Conservation (phyloP, 345 rosid species). For the Moringa oleifera region DNA sequence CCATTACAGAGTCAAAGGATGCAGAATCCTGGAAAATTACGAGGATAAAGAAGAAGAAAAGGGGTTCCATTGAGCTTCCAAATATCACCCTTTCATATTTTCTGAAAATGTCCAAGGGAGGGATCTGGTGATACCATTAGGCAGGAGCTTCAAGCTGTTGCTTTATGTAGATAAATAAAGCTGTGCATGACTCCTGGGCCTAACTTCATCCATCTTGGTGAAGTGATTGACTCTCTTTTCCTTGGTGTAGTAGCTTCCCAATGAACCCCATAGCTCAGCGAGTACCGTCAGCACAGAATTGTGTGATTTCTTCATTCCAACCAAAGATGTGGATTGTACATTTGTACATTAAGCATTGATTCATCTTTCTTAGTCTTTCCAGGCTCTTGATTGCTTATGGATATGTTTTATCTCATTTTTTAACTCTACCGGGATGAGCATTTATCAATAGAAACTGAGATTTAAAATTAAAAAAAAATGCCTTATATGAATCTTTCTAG, state of each 20-base stretch:
- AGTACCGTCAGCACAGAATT: too few species aligned
- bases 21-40: conserved; percentile 49
- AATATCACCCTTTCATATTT: conserved; percentile 53
- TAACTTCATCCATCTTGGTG: not conserved
- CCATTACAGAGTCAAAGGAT: conserved; percentile 43
- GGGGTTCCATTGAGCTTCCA: conserved; percentile 42
- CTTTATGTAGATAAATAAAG: not conserved
- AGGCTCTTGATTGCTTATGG: too few species aligned
- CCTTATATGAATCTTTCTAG: too few species aligned
- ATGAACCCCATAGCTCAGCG: too few species aligned
- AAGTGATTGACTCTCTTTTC: not conserved
- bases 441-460: too few species aligned
- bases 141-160: conserved; percentile 4
- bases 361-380: too few species aligned
- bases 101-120: conserved; percentile 83
- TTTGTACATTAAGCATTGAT: not conserved
- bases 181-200: not conserved
- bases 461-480: too few species aligned
- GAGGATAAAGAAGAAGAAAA: conserved; percentile 54
- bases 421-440: too few species aligned
- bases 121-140: conserved; percentile 50
- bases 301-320: not conserved
- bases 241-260: not conserved
- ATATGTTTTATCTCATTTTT: too few species aligned
- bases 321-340: not conserved